A percentile compares a stretch with the other conserved stretches of the same genome.
phyloP scores from a whole-genome alignment of 202 grass and related monocot genomes.

The Digitaria exilis region DNA sequence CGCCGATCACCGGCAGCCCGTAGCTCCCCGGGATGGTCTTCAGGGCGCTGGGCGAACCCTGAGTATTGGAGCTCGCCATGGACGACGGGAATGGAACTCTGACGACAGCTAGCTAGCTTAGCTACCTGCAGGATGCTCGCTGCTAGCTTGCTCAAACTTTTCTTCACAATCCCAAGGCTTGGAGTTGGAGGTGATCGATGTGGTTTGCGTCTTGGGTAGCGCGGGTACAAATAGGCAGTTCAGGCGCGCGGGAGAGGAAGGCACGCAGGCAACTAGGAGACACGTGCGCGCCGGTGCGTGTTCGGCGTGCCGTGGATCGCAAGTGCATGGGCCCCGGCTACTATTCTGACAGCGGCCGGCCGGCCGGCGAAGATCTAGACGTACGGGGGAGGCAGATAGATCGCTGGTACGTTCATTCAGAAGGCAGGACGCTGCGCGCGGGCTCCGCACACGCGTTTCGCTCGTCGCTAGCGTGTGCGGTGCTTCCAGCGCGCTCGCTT shows the following conservation, averaged over 20 bases:
- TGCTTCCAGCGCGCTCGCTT: neutral
- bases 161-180: neutral
- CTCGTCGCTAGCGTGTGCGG: neutral
- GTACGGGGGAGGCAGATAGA: neutral
- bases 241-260: neutral
- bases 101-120: too few species aligned
- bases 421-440: neutral
- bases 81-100: too few species aligned
- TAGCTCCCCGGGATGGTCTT: constrained; percentile 58
- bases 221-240: neutral
- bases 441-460: neutral
- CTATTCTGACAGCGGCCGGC: neutral
- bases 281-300: neutral
- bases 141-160: neutral
- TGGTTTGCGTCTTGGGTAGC: neutral
- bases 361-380: neutral
- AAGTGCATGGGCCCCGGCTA: too few species aligned
- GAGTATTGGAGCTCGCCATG: too few species aligned
- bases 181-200: neutral
- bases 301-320: neutral
- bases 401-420: neutral
- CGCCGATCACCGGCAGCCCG: constrained; percentile 56
- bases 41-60: neutral
- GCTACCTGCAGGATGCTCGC: too few species aligned
- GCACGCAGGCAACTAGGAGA: neutral